Base-by-base conservation (phyloP, 208 protist genomes). In the Acanthamoeba rhysodes region DNA sequence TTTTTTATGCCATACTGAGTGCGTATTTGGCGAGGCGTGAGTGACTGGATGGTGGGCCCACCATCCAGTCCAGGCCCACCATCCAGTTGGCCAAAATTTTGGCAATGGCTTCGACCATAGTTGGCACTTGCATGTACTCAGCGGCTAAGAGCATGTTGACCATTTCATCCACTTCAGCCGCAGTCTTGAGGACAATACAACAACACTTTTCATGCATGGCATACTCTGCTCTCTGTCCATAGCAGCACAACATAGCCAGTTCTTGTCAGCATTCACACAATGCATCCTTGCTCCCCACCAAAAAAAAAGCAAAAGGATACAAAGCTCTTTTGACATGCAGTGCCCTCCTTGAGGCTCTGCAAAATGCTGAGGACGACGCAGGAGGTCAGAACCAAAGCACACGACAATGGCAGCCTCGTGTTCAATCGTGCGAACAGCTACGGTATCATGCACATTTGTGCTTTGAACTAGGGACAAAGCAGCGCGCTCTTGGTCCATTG, bases 51-150 rank as follows among this genome's bases (percentile, higher is more conserved):
- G n/a, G n/a, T n/a, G n/a, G n/a, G n/a, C n/a, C n/a, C n/a, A n/a
- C n/a, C n/a, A n/a, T n/a, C n/a, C n/a, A n/a, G n/a, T n/a, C n/a
- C n/a, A n/a, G n/a, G n/a, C 70, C 70, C 70, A 78, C 70, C 70
- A 78, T 78, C 70, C 70, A 78, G 70, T 78, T n/a, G 70, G 70
- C 70, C 8, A 78, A 5, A 20, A 78, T n/a, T n/a, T 78, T 78
- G 70, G 70, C 70, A 12, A 34, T 4, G 29, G 70, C 70, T 5
- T 45, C 10, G n/a, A 78, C 70, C 32, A 78, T 34, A 18, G 18
- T n/a, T 18, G 70, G n/a, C 70, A 78, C 70, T 41, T 78, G 70
- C 70, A 78, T 78, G 70, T 78, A 78, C 32, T 78, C 70, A n/a
- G 70, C 70, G 18, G 18, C 70, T n/a, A 78, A n/a, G 24, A 78